Base-by-base conservation (phyloP, 2,329 filamentous ascomycete species). In the Cordyceps fumosorosea region DNA sequence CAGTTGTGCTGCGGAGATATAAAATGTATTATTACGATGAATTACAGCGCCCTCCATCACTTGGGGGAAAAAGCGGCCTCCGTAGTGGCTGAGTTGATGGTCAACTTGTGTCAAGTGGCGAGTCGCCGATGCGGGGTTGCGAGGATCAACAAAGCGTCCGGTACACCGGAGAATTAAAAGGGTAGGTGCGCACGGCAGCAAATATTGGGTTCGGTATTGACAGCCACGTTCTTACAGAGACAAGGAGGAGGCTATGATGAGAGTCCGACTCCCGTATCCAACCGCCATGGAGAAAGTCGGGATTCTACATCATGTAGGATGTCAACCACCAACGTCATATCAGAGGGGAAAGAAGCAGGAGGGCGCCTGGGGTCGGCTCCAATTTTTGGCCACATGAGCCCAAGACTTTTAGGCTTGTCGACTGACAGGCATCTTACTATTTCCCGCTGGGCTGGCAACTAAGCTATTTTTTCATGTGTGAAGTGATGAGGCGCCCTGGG, bases 301-400 rank as follows among this genome's bases (percentile, higher is more conserved):
- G 40, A 6, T 45, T 45, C n/a, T 42, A 37, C n/a, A 12, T 22
- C 3, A 48, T 20, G 22, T 6, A 48, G 5, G 5, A 48, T n/a
- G 22, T 10, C 29, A 37, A n/a, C 50, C n/a, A n/a, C 26, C 26
- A 44, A 29, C 54, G 54, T 45, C 40, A 45, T 56, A 10, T 20
- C n/a, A 10, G 40, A 10, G 20, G 24, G 10, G 4, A 34, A 14
- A 32, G 10, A 40, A 16, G 29, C 7, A 44, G 34, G 52, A 44
- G 54, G 32, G 51, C 54, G 54, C 24, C 14, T 56, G 44, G n/a
- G 26, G 18, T 24, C 7, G 42, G 40, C 54, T 48, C 55, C 55
- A 32, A 6, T 45, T 57, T 48, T 57, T 6, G 44, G 55, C 54
- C 55, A 57, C 55, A 48, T 57, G 55, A 48, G 55, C 55, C 44